Conservation (phyloP, 371 early-diverging fungal species). For the Paraphysoderma sedebokerense region DNA sequence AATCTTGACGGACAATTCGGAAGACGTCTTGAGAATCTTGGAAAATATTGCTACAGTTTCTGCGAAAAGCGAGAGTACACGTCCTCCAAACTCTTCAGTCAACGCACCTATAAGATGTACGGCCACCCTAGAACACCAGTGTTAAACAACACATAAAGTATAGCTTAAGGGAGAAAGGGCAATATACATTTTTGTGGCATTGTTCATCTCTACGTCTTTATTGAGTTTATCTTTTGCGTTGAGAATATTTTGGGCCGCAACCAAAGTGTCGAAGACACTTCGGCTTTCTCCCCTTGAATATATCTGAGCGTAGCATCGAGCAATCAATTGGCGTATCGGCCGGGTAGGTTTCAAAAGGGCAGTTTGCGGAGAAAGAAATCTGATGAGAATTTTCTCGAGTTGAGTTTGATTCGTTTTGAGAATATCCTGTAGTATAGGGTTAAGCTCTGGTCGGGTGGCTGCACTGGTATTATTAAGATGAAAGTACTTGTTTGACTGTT, state of each 20-base stretch:
- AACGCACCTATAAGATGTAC: slow-evolving; percentile 3
- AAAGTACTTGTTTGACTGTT: slow-evolving; percentile 24
- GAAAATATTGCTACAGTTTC: slow-evolving; percentile 49
- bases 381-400: slow-evolving; percentile 48
- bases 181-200: slow-evolving; percentile 8
- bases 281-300: slow-evolving; percentile 54
- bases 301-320: slow-evolving; percentile 47
- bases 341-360: slow-evolving; percentile 48
- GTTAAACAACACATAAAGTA: background rate
- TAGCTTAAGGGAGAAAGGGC: background rate
- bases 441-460: background rate
- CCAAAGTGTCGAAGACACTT: slow-evolving; percentile 58
- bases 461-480: background rate
- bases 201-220: slow-evolving; percentile 22
- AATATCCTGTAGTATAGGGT: slow-evolving; percentile 20
- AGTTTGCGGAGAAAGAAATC: slow-evolving; percentile 28
- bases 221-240: slow-evolving; percentile 40
- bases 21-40: slow-evolving; percentile 32
- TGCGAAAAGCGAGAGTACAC: slow-evolving; percentile 46
- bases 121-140: background rate
- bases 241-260: slow-evolving; percentile 42
- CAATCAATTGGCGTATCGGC: slow-evolving; percentile 56
- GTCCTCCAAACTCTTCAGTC: slow-evolving; percentile 1
- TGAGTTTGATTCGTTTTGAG: slow-evolving; percentile 41
- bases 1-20: slow-evolving; percentile 39